Evolutionary conservation across 1,139 yeast genomes (phyloP).

Genomic region (Chernovozyma sophiae-reginae): DNA sequence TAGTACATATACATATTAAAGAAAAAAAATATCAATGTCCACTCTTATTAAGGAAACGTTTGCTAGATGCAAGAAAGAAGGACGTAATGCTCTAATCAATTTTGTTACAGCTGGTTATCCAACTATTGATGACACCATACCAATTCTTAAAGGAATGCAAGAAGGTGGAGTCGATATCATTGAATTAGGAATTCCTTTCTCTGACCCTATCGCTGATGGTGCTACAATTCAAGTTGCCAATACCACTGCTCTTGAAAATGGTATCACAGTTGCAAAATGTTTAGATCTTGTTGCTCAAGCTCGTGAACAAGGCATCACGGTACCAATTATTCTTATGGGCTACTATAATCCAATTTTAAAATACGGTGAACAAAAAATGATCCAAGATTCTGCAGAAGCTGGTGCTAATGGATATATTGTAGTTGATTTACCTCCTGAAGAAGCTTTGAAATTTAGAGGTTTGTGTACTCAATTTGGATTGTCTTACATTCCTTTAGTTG

Average conservation of each 20-base stretch:
- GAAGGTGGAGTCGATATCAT: constrained; percentile 93
- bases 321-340: constrained; percentile 93
- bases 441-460: constrained; percentile 81
- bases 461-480: constrained; percentile 65
- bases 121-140: constrained; percentile 78
- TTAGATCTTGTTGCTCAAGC: constrained; percentile 72
- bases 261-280: constrained; percentile 65
- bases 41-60: constrained; percentile 66
- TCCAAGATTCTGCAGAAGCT: constrained; percentile 70
- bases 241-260: constrained; percentile 72
- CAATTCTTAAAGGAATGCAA: constrained; percentile 82
- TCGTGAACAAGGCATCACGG: constrained; percentile 74
- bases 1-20: not conserved
- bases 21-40: constrained; percentile 65
- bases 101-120: constrained; percentile 96
- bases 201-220: constrained; percentile 99
- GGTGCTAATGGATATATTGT: constrained; percentile 95
- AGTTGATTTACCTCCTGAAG: constrained; percentile 97
- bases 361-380: constrained; percentile 83
- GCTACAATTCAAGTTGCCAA: constrained; percentile 92
- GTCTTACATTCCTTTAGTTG: constrained; percentile 88
- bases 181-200: constrained; percentile 93
- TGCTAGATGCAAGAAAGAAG: constrained; percentile 63
- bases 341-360: constrained; percentile 91
- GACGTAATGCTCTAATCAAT: constrained; percentile 85